Base-by-base conservation (phyloP, 2,329 filamentous ascomycete species). In the Elsinoe fawcettii region DNA sequence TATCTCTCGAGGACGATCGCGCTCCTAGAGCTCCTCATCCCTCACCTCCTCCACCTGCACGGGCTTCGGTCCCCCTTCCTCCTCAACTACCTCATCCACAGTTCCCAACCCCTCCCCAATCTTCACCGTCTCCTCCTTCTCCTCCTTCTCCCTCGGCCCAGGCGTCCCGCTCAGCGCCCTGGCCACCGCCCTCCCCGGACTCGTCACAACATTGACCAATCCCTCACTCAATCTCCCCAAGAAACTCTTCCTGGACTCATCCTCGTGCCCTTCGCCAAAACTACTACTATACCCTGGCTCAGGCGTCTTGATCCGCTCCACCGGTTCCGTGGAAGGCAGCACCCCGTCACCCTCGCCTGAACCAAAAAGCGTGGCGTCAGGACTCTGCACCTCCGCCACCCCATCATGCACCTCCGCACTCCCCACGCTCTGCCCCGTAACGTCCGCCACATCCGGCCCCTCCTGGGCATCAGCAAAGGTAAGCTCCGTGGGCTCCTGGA, bases 81-180 rank as follows among this genome's bases (percentile, higher is more conserved):
- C 51, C 32, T 54, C 51, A 37, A 16, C 51, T 12, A 20, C 51
- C 34, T 54, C 51, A 30, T 37, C n/a, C 32, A 54, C 34, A 37
- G 9, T 34, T 20, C 23, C 51, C 32, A 54, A 23, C 12, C 16
- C 30, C 16, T 41, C 11, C n/a, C 32, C 51, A 6, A 12, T 27
- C 18, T 12, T 32, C 6, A 14, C 18, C 51, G n/a, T 20, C 20
- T 20, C 37, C 54, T 46, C 16, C 54, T 41, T 25, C 16, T 37
- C 27, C 39, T 39, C 43, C 37, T 8, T 20, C n/a, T 20, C 20
- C 36, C 37, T 22, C 4, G 51, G 51, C 8, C 37, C 53, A 16
- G 53, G 53, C 37, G 53, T 55, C 53, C 53, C 54, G 22, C 54
- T 56, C 54, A 56, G 18, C 23, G 54, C 54, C 30, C 53, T 27